Evolutionary conservation across 805 yeast species (phyloP).

Genomic region (Schizosaccharomyces cryophilus): DNA sequence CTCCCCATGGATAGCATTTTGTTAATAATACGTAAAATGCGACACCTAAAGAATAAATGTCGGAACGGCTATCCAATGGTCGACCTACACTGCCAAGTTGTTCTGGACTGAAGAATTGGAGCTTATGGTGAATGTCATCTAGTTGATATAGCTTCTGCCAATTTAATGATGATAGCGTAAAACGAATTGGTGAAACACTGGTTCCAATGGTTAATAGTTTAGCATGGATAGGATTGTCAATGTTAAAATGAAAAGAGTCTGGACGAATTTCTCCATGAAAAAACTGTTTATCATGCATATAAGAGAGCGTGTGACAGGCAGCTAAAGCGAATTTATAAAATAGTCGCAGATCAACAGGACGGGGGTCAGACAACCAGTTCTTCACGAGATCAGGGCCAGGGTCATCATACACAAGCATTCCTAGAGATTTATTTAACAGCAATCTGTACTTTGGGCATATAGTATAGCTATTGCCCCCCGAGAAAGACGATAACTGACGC

Average conservation of each 20-base stretch:
- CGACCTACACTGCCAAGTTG: constrained; percentile 9
- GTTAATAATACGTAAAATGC: constrained; percentile 8
- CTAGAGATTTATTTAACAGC: neutral
- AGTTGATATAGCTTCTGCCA: neutral
- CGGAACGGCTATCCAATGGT: constrained; percentile 9
- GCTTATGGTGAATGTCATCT: constrained; percentile 1
- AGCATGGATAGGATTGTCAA: constrained; percentile 4
- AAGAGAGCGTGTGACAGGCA: constrained; percentile 8
- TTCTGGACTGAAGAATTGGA: constrained; percentile 9
- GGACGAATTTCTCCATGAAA: constrained; percentile 9
- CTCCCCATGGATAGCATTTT: constrained; percentile 7
- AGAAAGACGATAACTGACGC: neutral
- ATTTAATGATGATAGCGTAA: neutral
- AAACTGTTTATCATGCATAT: constrained; percentile 8
- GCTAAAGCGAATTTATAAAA: constrained; percentile 9
- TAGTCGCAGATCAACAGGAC: neutral
- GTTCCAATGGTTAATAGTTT: constrained; percentile 8
- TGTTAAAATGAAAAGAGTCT: constrained; percentile 8
- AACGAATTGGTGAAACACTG: constrained; percentile 4
- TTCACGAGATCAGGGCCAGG: neutral
- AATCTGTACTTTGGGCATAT: neutral
- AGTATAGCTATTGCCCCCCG: neutral
- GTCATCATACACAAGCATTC: neutral
- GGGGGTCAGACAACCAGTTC: neutral
- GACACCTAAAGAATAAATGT: constrained; percentile 9